A percentile compares a stretch with the other conserved stretches of the same genome.
Conservation (phyloP, 352 stramenopile species). For the Ophiocytium majus region DNA sequence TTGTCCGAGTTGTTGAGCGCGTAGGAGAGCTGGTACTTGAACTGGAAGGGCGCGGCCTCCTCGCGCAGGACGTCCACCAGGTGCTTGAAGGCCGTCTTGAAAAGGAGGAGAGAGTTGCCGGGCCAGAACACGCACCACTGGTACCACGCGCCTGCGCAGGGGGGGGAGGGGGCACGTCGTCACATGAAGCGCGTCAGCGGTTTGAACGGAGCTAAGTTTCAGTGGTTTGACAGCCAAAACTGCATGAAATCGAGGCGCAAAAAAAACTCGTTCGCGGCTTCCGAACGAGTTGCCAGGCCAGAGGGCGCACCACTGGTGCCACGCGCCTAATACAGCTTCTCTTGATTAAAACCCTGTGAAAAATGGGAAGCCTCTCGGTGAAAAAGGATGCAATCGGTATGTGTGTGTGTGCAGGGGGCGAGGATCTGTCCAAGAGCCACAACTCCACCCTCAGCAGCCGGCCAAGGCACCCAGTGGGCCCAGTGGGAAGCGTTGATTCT, state of each 20-base stretch:
- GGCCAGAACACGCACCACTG: background rate
- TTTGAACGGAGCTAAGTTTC: background rate
- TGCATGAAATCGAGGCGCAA: background rate
- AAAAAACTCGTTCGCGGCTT: background rate
- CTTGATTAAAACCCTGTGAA: background rate
- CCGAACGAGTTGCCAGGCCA: background rate
- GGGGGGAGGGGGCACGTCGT: background rate
- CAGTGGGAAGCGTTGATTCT: no score
- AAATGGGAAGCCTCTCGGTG: background rate
- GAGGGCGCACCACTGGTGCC: background rate
- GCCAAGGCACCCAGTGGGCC: no score
- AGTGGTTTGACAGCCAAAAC: background rate
- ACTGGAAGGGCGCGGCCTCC: background rate
- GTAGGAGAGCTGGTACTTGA: background rate
- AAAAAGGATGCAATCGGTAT: background rate
- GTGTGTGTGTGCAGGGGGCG: background rate
- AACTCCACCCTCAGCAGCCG: no score
- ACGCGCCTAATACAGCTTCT: no score
- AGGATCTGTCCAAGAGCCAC: no score
- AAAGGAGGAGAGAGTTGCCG: background rate
- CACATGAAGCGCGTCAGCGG: background rate
- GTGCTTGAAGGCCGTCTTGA: background rate
- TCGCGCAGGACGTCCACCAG: background rate
- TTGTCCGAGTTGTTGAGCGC: background rate
- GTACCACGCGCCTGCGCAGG: background rate